phyloP scores from a whole-genome alignment of 352 stramenopile genomes.

The Pythium brachiatum region DNA sequence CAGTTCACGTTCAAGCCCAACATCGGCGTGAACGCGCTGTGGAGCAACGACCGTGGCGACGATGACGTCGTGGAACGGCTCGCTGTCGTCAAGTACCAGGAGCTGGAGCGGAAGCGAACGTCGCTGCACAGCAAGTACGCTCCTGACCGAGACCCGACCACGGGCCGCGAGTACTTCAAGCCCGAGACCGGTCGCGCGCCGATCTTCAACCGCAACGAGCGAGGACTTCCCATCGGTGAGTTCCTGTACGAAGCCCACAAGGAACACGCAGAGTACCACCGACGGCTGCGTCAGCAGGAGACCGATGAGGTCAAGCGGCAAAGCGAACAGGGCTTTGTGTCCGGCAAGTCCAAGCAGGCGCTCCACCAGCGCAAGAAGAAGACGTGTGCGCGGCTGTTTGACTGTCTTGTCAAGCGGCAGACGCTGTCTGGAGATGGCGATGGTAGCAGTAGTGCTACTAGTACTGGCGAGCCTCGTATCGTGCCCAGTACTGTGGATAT shows the following conservation, averaged over 20 bases:
- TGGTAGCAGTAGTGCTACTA: not conserved
- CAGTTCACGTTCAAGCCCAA: conserved; percentile 79
- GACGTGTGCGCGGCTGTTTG: conserved; percentile 59
- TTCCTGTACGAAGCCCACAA: conserved; percentile 67
- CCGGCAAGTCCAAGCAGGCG: conserved; percentile 47
- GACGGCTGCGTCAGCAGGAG: conserved; percentile 42
- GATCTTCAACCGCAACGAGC: conserved; percentile 70
- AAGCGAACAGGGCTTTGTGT: conserved; percentile 54
- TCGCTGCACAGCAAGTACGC: conserved; percentile 68
- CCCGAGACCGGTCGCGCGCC: conserved; percentile 61
- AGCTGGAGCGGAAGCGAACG: conserved; percentile 53
- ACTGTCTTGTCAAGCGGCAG: conserved; percentile 17
- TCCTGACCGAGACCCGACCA: conserved; percentile 50
- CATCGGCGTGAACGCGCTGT: conserved; percentile 73
- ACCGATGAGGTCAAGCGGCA: conserved; percentile 42
- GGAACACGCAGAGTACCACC: conserved; percentile 63
- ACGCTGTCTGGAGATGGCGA: not conserved
- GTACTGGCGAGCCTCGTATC: conserved; percentile 17
- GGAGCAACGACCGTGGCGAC: conserved; percentile 34
- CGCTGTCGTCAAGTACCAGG: conserved; percentile 64
- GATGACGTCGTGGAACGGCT: conserved; percentile 67
- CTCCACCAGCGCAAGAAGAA: conserved; percentile 56
- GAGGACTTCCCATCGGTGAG: conserved; percentile 65
- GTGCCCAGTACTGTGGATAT: conserved; percentile 39
- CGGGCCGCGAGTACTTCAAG: conserved; percentile 65